A percentile compares a stretch with the other conserved stretches of the same genome.
phyloP scores from a whole-genome alignment of 2,329 filamentous ascomycete genomes.

The Aspergillus tanneri region DNA sequence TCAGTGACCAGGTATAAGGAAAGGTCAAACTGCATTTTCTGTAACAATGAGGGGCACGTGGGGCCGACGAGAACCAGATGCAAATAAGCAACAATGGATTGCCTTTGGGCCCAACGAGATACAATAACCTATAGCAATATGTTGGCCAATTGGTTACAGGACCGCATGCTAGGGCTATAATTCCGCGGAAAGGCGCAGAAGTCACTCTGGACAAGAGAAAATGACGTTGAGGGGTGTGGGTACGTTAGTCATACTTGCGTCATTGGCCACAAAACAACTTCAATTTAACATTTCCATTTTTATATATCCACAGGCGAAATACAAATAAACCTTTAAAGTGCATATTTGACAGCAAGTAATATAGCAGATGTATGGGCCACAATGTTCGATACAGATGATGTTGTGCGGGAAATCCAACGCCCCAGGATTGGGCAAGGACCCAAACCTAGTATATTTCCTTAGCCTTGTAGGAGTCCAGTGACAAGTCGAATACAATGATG shows the following conservation, averaged over 20 bases:
- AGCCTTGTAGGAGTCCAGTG: too few relatives aligned
- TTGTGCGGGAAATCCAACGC: too few relatives aligned
- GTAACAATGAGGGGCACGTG: not conserved
- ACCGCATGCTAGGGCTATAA: not conserved
- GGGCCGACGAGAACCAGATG: not conserved
- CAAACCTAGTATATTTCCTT: too few relatives aligned
- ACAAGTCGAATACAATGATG: too few relatives aligned
- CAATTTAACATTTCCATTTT: too few relatives aligned
- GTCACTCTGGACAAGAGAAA: not conserved
- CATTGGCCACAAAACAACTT: too few relatives aligned
- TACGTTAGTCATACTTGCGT: not conserved
- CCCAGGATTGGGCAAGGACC: too few relatives aligned
- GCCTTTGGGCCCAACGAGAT: not conserved
- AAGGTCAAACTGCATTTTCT: constrained; percentile 62
- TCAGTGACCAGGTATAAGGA: constrained; percentile 90
- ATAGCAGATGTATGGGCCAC: too few relatives aligned
- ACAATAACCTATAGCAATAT: not conserved
- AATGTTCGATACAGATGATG: too few relatives aligned
- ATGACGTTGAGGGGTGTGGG: constrained; percentile 1
- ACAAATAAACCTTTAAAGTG: too few relatives aligned
- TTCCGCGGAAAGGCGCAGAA: not conserved
- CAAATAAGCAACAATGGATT: not conserved
- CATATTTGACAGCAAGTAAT: too few relatives aligned
- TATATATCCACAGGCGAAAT: too few relatives aligned
- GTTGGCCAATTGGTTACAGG: not conserved